Conservation (phyloP, 1,139 yeast species). For the Hyphopichia buzzinii region DNA sequence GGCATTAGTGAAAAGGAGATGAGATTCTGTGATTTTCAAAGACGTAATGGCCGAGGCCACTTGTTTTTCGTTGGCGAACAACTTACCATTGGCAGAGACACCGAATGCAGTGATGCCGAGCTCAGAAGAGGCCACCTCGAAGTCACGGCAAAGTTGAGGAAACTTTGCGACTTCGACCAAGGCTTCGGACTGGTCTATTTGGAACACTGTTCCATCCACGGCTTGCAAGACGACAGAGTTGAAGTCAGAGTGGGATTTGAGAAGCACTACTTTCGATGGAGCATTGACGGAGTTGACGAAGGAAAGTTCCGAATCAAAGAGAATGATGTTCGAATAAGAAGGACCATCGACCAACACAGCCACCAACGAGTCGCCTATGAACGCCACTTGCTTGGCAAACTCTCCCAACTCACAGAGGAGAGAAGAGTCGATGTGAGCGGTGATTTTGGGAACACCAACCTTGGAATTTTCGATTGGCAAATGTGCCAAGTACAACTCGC, state of each 20-base stretch:
- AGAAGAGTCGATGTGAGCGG: conserved; percentile 30
- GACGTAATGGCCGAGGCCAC: conserved; percentile 85
- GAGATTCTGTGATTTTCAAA: conserved; percentile 66
- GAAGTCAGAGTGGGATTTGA: conserved; percentile 58
- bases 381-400: conserved; percentile 61
- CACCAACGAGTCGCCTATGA: conserved; percentile 48
- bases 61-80: conserved; percentile 61
- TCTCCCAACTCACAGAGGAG: conserved; percentile 38
- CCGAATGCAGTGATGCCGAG: conserved; percentile 58
- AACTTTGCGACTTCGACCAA: conserved; percentile 43
- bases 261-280: conserved; percentile 49
- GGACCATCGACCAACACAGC: conserved; percentile 59
- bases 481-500: conserved; percentile 22
- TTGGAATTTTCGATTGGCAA: conserved; percentile 29
- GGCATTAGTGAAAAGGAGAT: conserved; percentile 82
- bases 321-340: conserved; percentile 45
- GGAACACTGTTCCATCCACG: conserved; percentile 59
- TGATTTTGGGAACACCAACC: conserved; percentile 47
- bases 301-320: conserved; percentile 43
- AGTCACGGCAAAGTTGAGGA: conserved; percentile 70
- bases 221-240: conserved; percentile 55
- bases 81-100: conserved; percentile 67
- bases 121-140: conserved; percentile 40
- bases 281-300: conserved; percentile 43
- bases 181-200: conserved; percentile 27